Percentiles rank a stretch among this genome's conserved stretches.
Evolutionary conservation across 495 filamentous ascomycete genomes (phyloP).

Genomic region (Trichoderma asperelloides): DNA sequence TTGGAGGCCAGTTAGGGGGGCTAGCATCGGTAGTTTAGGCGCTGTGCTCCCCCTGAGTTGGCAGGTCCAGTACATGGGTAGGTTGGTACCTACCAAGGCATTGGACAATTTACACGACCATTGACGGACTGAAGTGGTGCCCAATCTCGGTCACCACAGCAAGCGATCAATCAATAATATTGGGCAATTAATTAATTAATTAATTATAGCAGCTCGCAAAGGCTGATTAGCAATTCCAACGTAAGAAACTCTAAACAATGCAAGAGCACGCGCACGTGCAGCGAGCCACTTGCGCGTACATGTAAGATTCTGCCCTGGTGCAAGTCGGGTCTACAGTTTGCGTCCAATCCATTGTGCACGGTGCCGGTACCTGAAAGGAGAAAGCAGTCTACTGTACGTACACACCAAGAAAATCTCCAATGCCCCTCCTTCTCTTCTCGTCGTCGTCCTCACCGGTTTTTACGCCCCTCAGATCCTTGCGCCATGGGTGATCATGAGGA

Average conservation of each 20-base stretch:
- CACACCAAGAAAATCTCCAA: not conserved
- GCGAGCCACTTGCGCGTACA: not conserved
- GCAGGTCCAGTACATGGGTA: too few species aligned
- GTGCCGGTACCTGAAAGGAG: not conserved
- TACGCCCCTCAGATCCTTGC: not conserved
- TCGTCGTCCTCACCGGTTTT: not conserved
- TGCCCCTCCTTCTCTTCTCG: not conserved
- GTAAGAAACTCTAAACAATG: not conserved
- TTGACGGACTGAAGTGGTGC: not conserved
- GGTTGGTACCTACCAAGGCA: too few species aligned
- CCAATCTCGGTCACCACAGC: not conserved
- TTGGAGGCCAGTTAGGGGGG: not conserved
- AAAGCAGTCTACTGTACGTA: too few species aligned
- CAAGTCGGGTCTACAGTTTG: not conserved
- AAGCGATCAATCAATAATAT: not conserved
- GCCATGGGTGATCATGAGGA: not conserved
- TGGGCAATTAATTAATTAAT: not conserved
- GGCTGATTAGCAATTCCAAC: not conserved
- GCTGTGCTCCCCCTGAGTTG: not conserved
- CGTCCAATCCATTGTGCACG: not conserved
- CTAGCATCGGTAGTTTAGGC: slow-evolving; percentile 2
- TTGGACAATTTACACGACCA: not conserved
- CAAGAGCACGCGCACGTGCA: not conserved
- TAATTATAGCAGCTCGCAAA: not conserved
- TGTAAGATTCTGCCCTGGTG: not conserved